Evolutionary conservation across 2,329 filamentous ascomycete species (phyloP), one percentile per base, ranked within the genome.

Genomic region (Akanthomyces muscarius): DNA sequence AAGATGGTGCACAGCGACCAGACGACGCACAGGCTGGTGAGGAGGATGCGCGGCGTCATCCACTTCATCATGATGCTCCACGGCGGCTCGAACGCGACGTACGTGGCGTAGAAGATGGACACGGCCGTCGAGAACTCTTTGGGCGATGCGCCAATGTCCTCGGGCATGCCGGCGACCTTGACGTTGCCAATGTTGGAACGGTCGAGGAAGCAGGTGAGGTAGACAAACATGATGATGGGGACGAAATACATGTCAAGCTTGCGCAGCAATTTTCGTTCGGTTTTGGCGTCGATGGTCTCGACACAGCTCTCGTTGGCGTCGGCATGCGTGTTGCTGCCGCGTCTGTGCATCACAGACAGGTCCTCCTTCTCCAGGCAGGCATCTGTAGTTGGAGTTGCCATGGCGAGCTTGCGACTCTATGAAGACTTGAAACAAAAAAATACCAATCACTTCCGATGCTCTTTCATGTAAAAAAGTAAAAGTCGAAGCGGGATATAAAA

Each of bases 161-260:
- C 66, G 18, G 71, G 70, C 65, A 76, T 71, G 25, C 73, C 74
- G 30, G 71, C 71, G 3, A 74, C 71, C 8, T 73, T 69, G 18
- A 73, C 71, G 57, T 72, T 75, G 64, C 70, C 73, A 71, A 85
- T 83, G 66, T 83, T 83, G 23, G 76, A 75, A 61, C 84, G 77
- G 70, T 87, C 84, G 47, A 85, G 73, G 67, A 83, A 84, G 65
- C 79, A 83, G 4, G 78, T 76, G 23, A 86, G 68, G 65, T 84
- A 86, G 5, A 85, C 76, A 53, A 83, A 70, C 77, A 83, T 84
- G 63, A 86, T 81, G 61, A 85, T 78, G 57, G 74, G 74, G 4
- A 73, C 69, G 23, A 75, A 71, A 55, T 69, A 69, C 18, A 68
- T 42, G 56, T 75, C 74, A 5, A 75, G 71, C 61, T 75, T 75